phyloP scores from a whole-genome alignment of 768 basidiomycete species.

The Psilocybe subaeruginosa region DNA sequence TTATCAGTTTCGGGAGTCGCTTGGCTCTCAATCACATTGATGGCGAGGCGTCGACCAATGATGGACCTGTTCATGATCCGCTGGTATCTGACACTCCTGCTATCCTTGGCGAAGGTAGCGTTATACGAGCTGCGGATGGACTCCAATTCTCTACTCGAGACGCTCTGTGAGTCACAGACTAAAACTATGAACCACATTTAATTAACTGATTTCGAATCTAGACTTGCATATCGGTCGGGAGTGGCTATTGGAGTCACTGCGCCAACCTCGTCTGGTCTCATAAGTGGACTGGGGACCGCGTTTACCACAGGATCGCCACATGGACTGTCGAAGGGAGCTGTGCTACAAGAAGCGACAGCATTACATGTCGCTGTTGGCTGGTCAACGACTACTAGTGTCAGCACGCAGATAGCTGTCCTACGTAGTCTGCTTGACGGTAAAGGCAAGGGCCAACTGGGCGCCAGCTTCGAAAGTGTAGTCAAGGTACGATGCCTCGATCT shows the following conservation, averaged over 20 bases:
- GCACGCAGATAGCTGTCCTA: conserved; percentile 68
- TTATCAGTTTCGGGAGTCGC: conserved; percentile 63
- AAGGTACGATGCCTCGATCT: conserved; percentile 35
- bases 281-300: conserved; percentile 59
- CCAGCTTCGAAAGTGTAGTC: conserved; percentile 46
- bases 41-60: conserved; percentile 57
- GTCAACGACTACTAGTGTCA: conserved; percentile 53
- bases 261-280: conserved; percentile 50
- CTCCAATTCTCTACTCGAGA: conserved; percentile 68
- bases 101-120: conserved; percentile 43
- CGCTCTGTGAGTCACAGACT: conserved; percentile 35
- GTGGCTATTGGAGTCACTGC: conserved; percentile 64
- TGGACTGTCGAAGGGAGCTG: conserved; percentile 57
- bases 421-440: conserved; percentile 49
- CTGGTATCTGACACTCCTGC: conserved; percentile 41
- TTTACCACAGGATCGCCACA: conserved; percentile 61
- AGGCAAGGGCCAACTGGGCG: conserved; percentile 40
- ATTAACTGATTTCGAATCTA: conserved; percentile 17
- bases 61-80: conserved; percentile 59
- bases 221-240: conserved; percentile 65
- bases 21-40: conserved; percentile 68
- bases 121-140: conserved; percentile 70
- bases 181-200: neutral
- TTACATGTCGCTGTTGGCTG: conserved; percentile 61
- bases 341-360: conserved; percentile 60